phyloP scores from a whole-genome alignment of 306 rosid genomes.

The Corylus heterophylla region DNA sequence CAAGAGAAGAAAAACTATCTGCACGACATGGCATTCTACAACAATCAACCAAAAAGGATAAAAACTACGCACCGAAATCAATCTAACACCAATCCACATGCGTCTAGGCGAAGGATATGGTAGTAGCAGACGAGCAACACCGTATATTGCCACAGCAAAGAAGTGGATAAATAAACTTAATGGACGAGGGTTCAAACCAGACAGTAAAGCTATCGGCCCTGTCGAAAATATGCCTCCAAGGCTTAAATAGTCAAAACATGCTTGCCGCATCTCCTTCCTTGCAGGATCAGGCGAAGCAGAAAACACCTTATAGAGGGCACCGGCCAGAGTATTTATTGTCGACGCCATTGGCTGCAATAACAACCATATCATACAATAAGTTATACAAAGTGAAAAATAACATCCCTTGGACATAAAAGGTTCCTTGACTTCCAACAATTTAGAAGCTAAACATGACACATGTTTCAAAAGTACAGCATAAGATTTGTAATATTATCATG shows the following conservation, averaged over 20 bases:
- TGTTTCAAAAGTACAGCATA: background rate
- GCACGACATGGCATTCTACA: background rate
- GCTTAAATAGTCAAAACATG: constrained; percentile 58
- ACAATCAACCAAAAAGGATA: background rate
- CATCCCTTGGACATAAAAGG: background rate
- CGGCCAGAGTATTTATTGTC: constrained; percentile 65
- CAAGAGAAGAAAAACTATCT: background rate
- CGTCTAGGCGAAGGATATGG: constrained; percentile 67
- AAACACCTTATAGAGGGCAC: constrained; percentile 52
- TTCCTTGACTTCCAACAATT: constrained; percentile 7
- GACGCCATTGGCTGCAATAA: constrained; percentile 53
- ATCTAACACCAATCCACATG: constrained; percentile 54
- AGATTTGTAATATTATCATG: background rate
- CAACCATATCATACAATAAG: constrained; percentile 6
- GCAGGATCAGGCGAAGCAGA: constrained; percentile 45
- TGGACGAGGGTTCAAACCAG: constrained; percentile 63
- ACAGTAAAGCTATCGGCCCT: constrained; percentile 56
- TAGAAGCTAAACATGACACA: background rate
- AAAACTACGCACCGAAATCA: constrained; percentile 43
- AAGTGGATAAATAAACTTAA: constrained; percentile 63
- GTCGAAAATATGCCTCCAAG: constrained; percentile 50
- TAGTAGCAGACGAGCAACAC: constrained; percentile 59
- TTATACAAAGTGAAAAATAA: background rate
- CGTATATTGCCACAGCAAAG: constrained; percentile 65
- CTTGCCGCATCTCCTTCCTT: constrained; percentile 55